Base-by-base conservation (phyloP, 768 basidiomycete genomes). In the Termitomyces sp. region DNA sequence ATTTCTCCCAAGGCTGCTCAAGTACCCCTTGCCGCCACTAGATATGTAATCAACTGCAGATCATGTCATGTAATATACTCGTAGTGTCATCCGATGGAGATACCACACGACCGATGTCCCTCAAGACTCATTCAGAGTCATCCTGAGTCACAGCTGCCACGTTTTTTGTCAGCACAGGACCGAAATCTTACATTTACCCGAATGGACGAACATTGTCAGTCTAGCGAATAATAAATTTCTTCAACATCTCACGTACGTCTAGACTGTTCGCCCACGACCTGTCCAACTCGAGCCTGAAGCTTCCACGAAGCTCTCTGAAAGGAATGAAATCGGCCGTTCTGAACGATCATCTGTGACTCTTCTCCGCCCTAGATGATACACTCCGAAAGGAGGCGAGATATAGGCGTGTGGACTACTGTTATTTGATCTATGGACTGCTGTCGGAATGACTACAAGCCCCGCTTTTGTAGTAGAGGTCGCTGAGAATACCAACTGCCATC, bases 91-190 rank as follows among this genome's bases (percentile, higher is more conserved):
- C n/a, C 22, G 15, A 15, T 26, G 26, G 10, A n/a, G 36, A 12
- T 28, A 37, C 34, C 29, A 22, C 18, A 6, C 18, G 26, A 51
- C 13, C 24, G 34, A 36, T 26, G 49, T 5, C 22, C 22, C 13
- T 36, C 28, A 26, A 28, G 26, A 51, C 10, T 51, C 51, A 51
- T 51, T 52, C 37, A 39, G 1, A 5, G 51, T 52, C 51, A 52
- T 52, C n/a, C 37, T 41, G 51, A 52, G 51, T 52, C 51, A 52
- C 18, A 52, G 24, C 51, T 52, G 51, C 37, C 51, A 52, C 18
- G 20, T 48, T 48, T 39, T 28, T 29, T 52, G 37, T 47, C 8
- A 9, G 34, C 34, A 36, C 50, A 37, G 2, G 24, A 51, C 34
- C 20, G 50, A 39, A 39, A 51, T 51, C 18, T 37, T 37, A 15